Evolutionary conservation across 106 monocot species (phyloP), one percentile per base, ranked within the genome.

Genomic region (Dioscorea dumetorum): DNA sequence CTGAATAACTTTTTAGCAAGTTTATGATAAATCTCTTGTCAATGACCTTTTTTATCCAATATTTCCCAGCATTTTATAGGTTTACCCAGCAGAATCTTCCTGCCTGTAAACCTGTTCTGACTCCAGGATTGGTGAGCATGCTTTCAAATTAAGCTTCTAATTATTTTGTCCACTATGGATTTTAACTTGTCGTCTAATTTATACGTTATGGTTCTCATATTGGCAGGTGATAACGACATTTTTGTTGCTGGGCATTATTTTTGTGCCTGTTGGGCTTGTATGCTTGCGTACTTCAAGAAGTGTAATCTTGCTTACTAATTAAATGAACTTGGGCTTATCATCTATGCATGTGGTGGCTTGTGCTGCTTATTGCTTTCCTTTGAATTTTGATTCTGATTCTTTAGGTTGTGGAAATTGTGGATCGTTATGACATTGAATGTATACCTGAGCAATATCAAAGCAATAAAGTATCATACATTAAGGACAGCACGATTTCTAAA

Each of bases 51-150:
- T 19, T 33, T 72, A 7, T 66, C 23, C 71, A 77, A 77, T 16
- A 8, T 58, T 78, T 63, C 75, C 34, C 82, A 91, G 95, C 72
- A 61, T 84, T 86, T 50, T 77, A 88, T 69, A 82, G 50, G 58
- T 97, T 97, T 58, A 91, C 83, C 51, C 95, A 97, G 69, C 95
- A 97, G 73, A 86, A 80, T 64, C 82, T 97, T 13, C 86, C 91
- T 21, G 68, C 88, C 50, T 91, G 91, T 78, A 97, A 83, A 64
- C 82, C 88, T 33, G 69, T 48, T 59, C 71, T 97, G 50, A 84
- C 95, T 51, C 91, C 95, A 53, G 78, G 69, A 74, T 76, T n/a
- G 84, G 95, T 97, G 73, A 86, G 88, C 12, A 59, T 6, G 41
- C 41, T 41, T 8, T 33, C 20, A 22, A 19, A 41, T 18, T 54